Percentiles rank a stretch among this genome's conserved stretches.
Conservation (phyloP, 352 stramenopile genomes). For the Phytophthora crassamura region DNA sequence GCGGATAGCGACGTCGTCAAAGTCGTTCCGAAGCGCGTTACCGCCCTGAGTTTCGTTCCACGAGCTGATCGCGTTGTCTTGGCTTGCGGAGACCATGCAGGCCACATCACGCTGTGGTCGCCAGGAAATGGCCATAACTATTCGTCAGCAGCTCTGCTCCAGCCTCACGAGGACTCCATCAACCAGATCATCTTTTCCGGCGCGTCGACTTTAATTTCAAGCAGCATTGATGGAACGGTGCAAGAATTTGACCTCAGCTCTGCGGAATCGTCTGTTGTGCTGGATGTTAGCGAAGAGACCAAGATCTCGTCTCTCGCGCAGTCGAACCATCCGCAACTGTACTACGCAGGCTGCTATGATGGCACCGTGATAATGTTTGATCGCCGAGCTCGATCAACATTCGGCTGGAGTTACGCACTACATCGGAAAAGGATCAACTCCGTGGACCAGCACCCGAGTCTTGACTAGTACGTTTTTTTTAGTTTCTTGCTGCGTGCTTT, state of each 20-base stretch:
- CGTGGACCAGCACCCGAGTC: conserved; percentile 64
- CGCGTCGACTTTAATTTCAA: conserved; percentile 56
- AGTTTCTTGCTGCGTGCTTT: neutral
- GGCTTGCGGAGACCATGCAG: conserved; percentile 67
- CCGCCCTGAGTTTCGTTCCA: conserved; percentile 70
- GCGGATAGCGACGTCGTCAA: conserved; percentile 58
- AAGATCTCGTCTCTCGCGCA: conserved; percentile 56
- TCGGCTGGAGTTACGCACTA: conserved; percentile 37
- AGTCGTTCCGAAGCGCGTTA: conserved; percentile 56
- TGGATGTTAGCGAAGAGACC: conserved; percentile 39
- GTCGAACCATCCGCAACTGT: conserved; percentile 27
- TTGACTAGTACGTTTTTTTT: conserved; percentile 50
- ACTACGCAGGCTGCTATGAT: conserved; percentile 57
- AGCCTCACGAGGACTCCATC: conserved; percentile 54
- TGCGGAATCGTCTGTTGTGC: conserved; percentile 47
- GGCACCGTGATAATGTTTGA: conserved; percentile 60
- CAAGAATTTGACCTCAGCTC: conserved; percentile 62
- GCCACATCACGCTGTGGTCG: conserved; percentile 48
- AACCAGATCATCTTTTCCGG: conserved; percentile 69
- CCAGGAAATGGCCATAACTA: conserved; percentile 3
- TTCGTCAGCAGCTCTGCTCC: conserved; percentile 38
- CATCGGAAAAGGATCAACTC: conserved; percentile 80
- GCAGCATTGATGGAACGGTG: conserved; percentile 66
- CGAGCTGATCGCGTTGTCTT: conserved; percentile 59
- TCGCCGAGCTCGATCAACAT: conserved; percentile 28